phyloP scores from a whole-genome alignment of 805 yeast genomes.

The Candida wancherniae region DNA sequence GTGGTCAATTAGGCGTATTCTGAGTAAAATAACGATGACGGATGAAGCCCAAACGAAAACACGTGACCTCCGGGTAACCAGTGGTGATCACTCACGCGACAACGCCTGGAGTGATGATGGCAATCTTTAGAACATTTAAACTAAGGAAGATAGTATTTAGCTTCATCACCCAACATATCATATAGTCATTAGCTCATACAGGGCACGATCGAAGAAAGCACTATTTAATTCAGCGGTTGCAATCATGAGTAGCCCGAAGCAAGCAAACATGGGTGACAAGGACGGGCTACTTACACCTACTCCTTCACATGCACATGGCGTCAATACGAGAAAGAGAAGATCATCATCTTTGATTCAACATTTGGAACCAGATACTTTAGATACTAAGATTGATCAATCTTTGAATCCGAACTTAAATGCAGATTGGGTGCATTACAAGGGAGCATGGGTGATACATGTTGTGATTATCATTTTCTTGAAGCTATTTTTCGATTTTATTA shows the following conservation, averaged over 20 bases:
- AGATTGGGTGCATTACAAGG: conserved; percentile 92
- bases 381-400: conserved; percentile 87
- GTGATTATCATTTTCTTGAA: conserved; percentile 74
- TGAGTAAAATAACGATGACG: neutral
- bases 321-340: conserved; percentile 48
- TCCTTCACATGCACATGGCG: conserved; percentile 17
- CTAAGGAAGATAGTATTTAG: too few species aligned
- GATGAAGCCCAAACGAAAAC: neutral
- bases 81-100: conserved; percentile 8
- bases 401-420: conserved; percentile 88
- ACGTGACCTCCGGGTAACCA: conserved; percentile 10
- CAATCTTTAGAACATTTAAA: too few species aligned
- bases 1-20: too few species aligned
- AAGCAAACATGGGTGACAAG: conserved; percentile 13
- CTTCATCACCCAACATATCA: too few species aligned
- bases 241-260: conserved; percentile 15
- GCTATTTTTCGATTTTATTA: conserved; percentile 71
- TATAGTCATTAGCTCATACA: too few species aligned
- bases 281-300: conserved; percentile 19
- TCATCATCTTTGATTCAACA: conserved; percentile 88
- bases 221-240: neutral
- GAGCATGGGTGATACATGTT: conserved; percentile 93
- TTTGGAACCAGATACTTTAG: conserved; percentile 87
- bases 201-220: too few species aligned
- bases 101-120: too few species aligned